Conservation (phyloP, 2,329 filamentous ascomycete genomes). For the Trichoderma hamatum region DNA sequence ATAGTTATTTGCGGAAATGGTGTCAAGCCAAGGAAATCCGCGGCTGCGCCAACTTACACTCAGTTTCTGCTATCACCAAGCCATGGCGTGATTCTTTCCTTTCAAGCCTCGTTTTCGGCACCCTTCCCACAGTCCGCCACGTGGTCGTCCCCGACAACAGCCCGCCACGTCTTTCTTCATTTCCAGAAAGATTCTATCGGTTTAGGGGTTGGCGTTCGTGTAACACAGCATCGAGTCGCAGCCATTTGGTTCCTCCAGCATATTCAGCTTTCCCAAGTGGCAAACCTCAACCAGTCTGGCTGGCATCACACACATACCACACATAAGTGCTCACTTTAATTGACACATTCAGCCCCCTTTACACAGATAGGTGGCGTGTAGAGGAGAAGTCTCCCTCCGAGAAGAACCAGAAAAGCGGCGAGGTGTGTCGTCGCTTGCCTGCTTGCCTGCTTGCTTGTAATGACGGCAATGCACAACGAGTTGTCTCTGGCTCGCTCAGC, state of each 20-base stretch:
- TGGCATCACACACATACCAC: background rate
- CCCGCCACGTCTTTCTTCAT: background rate
- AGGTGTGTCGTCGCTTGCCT: background rate
- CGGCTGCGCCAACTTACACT: background rate
- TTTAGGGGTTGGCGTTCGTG: background rate
- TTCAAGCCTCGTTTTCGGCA: background rate
- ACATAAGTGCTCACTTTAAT: background rate
- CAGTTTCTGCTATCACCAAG: constrained; percentile 4
- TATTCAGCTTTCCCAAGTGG: background rate
- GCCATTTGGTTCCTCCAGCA: background rate
- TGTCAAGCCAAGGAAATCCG: background rate
- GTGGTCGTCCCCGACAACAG: constrained; percentile 15
- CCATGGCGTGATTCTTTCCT: constrained; percentile 16
- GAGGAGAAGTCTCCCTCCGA: background rate
- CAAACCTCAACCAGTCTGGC: background rate
- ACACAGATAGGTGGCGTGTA: background rate
- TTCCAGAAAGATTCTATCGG: constrained; percentile 24
- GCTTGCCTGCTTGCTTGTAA: background rate
- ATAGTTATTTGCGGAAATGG: background rate
- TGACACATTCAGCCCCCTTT: constrained; percentile 18
- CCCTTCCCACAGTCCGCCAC: constrained; percentile 16
- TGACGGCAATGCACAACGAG: background rate
- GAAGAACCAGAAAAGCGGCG: background rate
- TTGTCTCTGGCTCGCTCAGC: background rate
- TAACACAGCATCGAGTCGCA: background rate